Evolutionary conservation across 805 yeast species (phyloP), one percentile per base, ranked within the genome.

Genomic region (Brettanomyces sp.): DNA sequence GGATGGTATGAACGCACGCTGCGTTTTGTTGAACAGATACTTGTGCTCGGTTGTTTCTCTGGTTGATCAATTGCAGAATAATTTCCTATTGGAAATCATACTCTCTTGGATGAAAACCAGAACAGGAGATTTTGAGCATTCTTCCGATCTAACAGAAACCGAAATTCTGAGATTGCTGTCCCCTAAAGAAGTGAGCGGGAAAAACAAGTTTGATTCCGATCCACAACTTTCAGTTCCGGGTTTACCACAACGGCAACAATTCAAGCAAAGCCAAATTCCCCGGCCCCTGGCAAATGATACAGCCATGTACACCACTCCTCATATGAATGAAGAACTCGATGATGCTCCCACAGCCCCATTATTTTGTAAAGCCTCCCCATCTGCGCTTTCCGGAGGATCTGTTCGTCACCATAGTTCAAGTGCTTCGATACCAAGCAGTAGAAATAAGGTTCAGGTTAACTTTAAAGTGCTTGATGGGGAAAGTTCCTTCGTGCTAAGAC

Each of bases 21-120:
- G 75, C 45, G 64, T 64, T 35, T 65, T 64, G 14, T 52, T 75
- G 49, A 64, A 72, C 47, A 50, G 58, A 11, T 75, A 73, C 56
- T 58, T 75, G 39, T 58, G 61, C 42, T 53, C 60, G 37, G 51
- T 70, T 41, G 41, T 49, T 21, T 9, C 34, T 6, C 6, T 45
- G 3, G 14, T 51, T 4, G 12, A 24, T 2, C 37, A 32, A 5
- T 34, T 47, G 14, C n/a, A 33, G 9, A 43, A 45, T 12, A 32
- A 45, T 4, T 32, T 36, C 2, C 39, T 46, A 7, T 24, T 23
- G 13, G 9, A 14, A 7, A 34, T 23, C 22, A 43, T 47, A 25
- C 9, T 45, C 11, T 37, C 42, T 7, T 49, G 48, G 39, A 39
- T 43, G 32, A 30, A 25, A 14, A 36, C 39, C 13, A 36, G 28